A percentile compares a stretch with the other conserved stretches of the same genome.
Evolutionary conservation across 78 protist species (phyloP).

Genomic region (Dictyostelium intermedium): DNA sequence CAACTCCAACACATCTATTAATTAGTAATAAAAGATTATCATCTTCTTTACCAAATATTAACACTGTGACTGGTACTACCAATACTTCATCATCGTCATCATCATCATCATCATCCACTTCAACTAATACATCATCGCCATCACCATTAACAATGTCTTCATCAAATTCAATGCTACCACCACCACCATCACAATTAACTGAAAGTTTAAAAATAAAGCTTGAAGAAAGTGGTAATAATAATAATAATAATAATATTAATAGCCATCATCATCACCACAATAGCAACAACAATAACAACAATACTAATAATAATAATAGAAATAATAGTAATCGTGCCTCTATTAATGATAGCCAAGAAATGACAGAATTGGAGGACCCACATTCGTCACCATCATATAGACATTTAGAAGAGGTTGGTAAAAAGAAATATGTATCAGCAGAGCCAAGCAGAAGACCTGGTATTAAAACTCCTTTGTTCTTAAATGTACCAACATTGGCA

Average conservation of each 20-base stretch:
- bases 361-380: background rate
- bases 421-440: slow-evolving; percentile 12
- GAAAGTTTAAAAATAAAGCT: background rate
- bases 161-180: background rate
- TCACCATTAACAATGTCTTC: background rate
- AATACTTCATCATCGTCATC: background rate
- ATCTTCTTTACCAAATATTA: background rate
- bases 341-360: background rate
- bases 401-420: slow-evolving; percentile 52
- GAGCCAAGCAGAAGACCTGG: slow-evolving; percentile 67
- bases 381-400: slow-evolving; percentile 14
- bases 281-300: too few relatives aligned
- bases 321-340: background rate
- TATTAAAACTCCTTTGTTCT: slow-evolving; percentile 46
- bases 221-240: background rate
- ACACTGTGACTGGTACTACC: background rate
- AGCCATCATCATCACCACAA: too few relatives aligned
- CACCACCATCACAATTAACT: background rate
- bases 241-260: background rate
- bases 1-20: background rate
- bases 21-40: background rate
- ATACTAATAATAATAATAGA: background rate
- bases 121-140: background rate
- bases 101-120: too few relatives aligned
- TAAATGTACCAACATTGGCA: slow-evolving; percentile 45